These are phyloP conservation scores for Corymbia citriodora DNA, from an alignment of 441 rosid species.

Conservation along the genomic window DNA sequence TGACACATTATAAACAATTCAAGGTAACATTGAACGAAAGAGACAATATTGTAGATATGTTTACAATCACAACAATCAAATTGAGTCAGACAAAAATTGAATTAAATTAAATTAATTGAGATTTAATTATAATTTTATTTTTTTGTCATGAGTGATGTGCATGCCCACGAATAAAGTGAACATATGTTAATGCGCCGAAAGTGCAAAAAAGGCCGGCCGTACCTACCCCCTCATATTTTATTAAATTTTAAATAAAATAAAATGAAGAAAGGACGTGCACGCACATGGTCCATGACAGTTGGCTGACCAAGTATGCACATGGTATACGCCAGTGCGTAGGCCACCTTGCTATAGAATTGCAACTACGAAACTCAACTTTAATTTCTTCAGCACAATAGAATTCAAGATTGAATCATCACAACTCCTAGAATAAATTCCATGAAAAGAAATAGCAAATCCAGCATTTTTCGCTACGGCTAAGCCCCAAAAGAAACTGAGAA, in stretches of 20 bases:
- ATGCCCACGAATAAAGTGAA: no score
- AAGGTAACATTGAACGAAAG: no score
- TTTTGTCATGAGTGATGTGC: no score
- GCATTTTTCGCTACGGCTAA: not conserved
- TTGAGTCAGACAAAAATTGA: fast-evolving
- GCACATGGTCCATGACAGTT: not conserved
- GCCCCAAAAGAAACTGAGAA: not conserved
- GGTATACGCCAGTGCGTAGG: not conserved
- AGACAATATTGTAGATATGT: no score
- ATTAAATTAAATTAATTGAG: no score
- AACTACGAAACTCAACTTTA: not conserved
- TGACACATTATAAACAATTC: fast-evolving
- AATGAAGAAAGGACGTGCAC: not conserved
- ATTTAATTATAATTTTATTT: no score
- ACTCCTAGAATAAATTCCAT: not conserved
- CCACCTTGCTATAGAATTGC: not conserved
- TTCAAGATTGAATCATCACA: not conserved
- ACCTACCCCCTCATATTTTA: not conserved
- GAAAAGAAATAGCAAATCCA: not conserved
- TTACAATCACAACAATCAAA: no score
- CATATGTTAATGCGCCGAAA: not conserved
- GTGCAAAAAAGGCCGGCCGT: not conserved
- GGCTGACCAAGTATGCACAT: no score
- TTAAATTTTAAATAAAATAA: no score
- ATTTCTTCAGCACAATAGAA: not conserved